A percentile compares a stretch with the other conserved stretches of the same genome.
These are phyloP conservation scores for Cyberlindnera meyerae DNA, from an alignment of 805 yeast species.

Conservation along the genomic window DNA sequence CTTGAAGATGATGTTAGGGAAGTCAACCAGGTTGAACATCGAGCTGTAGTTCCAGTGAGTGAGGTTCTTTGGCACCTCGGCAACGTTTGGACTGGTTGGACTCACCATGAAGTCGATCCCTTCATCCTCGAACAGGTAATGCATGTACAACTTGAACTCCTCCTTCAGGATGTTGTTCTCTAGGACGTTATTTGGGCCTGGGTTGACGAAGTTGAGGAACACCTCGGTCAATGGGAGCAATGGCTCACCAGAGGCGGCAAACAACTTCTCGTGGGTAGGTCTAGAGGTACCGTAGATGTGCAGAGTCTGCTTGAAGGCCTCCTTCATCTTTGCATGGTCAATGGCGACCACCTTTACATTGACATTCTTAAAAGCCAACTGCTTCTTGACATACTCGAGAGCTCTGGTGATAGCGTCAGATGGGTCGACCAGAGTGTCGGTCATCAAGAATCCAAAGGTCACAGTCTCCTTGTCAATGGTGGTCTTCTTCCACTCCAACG, in stretches of 20 bases:
- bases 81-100: constrained; percentile 65
- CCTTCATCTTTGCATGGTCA: constrained; percentile 51
- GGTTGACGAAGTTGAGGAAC: constrained; percentile 49
- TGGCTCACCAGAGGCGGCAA: constrained; percentile 68
- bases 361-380: constrained; percentile 38
- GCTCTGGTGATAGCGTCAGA: constrained; percentile 59
- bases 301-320: constrained; percentile 45
- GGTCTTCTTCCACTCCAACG: constrained; percentile 37
- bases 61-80: constrained; percentile 59
- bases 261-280: constrained; percentile 46
- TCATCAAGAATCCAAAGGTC: constrained; percentile 56
- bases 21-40: constrained; percentile 65
- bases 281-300: constrained; percentile 57
- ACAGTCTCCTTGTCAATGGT: constrained; percentile 33
- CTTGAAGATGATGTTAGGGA: constrained; percentile 63
- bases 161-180: constrained; percentile 56
- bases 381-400: constrained; percentile 46
- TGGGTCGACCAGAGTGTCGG: constrained; percentile 64
- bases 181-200: constrained; percentile 57
- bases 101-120: constrained; percentile 61
- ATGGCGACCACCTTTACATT: constrained; percentile 46
- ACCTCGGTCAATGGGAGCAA: constrained; percentile 58
- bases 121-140: constrained; percentile 46
- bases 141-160: constrained; percentile 49
- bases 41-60: constrained; percentile 79